Percentiles rank a stretch among this genome's conserved stretches.
Evolutionary conservation across 2,329 filamentous ascomycete genomes (phyloP).

Genomic region (Fusarium newnesense): DNA sequence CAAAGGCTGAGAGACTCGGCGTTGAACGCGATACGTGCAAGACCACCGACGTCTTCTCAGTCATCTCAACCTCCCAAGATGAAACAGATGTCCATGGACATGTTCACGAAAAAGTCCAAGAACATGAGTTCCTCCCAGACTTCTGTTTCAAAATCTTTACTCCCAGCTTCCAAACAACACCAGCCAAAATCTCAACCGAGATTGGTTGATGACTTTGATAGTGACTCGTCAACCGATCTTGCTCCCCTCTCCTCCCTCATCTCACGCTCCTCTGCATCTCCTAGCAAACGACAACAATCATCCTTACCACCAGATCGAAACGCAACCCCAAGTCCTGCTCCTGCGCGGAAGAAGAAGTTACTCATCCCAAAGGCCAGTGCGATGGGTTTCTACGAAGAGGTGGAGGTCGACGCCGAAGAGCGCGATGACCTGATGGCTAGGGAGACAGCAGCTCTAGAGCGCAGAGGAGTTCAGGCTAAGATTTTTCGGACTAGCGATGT

Average conservation of each 20-base stretch:
- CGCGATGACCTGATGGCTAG: slow-evolving; percentile 38
- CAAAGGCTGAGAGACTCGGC: slow-evolving; percentile 29
- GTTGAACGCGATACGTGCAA: not conserved
- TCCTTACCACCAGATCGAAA: not conserved
- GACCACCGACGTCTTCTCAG: not conserved
- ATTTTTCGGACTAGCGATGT: slow-evolving; percentile 48
- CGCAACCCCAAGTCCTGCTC: slow-evolving; percentile 28
- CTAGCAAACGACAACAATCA: slow-evolving; percentile 15
- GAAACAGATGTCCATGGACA: slow-evolving; percentile 50
- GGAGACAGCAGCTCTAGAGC: slow-evolving; percentile 30
- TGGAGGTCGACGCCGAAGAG: slow-evolving; percentile 43
- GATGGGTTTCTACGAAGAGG: slow-evolving; percentile 53
- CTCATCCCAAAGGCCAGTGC: slow-evolving; percentile 51
- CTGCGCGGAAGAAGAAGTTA: slow-evolving; percentile 51
- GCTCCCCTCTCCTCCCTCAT: slow-evolving; percentile 28
- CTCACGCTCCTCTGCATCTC: slow-evolving; percentile 10
- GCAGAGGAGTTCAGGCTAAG: slow-evolving; percentile 21
- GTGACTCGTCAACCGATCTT: slow-evolving; percentile 34
- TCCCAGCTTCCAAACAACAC: not conserved
- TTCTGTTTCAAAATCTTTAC: not conserved
- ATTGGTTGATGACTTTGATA: slow-evolving; percentile 13
- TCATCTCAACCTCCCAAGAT: slow-evolving; percentile 26
- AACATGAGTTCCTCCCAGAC: slow-evolving; percentile 12
- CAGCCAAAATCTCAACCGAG: not conserved
- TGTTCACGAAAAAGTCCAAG: slow-evolving; percentile 38